Conservation (phyloP, 768 basidiomycete genomes). For the Suillus tomentosus region DNA sequence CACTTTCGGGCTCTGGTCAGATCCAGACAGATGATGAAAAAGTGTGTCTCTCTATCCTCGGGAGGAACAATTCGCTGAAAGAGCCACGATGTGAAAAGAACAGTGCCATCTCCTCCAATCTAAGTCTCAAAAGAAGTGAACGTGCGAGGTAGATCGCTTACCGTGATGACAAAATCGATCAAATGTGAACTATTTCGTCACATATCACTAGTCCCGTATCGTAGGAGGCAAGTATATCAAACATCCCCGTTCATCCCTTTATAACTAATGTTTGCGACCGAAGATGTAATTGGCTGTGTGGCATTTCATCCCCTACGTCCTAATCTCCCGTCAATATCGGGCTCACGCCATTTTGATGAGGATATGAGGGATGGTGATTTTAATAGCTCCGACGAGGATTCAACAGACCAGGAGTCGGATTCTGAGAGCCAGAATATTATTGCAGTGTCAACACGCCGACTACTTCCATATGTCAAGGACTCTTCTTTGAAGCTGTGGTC, state of each 20-base stretch:
- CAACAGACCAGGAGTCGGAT: constrained; percentile 21
- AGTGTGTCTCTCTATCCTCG: too few relatives aligned
- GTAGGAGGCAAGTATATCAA: constrained; percentile 46
- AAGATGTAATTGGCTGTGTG: constrained; percentile 76
- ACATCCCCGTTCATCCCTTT: background rate
- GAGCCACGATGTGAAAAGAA: too few relatives aligned
- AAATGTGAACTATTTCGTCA: too few relatives aligned
- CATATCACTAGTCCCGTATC: too few relatives aligned
- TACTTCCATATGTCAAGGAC: constrained; percentile 25
- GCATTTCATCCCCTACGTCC: constrained; percentile 70
- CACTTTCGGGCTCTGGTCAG: too few relatives aligned
- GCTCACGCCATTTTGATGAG: constrained; percentile 70
- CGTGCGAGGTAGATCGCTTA: too few relatives aligned
- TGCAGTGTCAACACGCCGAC: constrained; percentile 16
- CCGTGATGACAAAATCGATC: too few relatives aligned
- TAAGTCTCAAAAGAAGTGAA: too few relatives aligned
- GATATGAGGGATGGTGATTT: background rate
- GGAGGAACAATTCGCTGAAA: too few relatives aligned
- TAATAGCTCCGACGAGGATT: constrained; percentile 3
- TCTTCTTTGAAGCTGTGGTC: constrained; percentile 32
- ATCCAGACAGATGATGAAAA: too few relatives aligned
- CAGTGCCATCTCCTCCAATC: too few relatives aligned
- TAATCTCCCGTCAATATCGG: constrained; percentile 64
- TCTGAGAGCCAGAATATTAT: constrained; percentile 12
- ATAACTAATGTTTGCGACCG: background rate